Evolutionary conservation across 2,329 filamentous ascomycete genomes (phyloP).

Genomic region (Colletotrichum tropicale): DNA sequence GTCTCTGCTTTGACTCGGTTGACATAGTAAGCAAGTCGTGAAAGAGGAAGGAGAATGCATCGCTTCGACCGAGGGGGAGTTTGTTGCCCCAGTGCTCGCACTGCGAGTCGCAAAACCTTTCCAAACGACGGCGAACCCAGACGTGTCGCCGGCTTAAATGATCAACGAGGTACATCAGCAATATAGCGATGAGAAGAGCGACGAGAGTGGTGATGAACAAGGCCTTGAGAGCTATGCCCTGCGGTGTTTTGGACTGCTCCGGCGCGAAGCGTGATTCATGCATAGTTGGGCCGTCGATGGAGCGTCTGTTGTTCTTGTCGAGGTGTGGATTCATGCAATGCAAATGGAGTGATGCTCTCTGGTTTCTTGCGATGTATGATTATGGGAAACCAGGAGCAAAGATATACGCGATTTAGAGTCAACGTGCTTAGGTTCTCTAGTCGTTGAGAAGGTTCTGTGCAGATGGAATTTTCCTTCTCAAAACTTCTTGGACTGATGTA

Average conservation of each 20-base stretch:
- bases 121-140: neutral
- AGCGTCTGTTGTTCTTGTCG: neutral
- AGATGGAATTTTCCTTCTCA: neutral
- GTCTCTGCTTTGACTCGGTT: neutral
- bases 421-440: neutral
- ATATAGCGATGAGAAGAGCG: neutral
- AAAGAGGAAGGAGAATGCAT: neutral
- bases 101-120: neutral
- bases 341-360: too few relatives aligned
- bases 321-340: neutral
- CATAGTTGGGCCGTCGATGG: rapidly evolving
- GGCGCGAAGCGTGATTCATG: neutral
- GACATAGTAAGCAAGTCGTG: neutral
- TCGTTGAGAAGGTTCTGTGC: neutral
- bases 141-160: neutral
- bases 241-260: neutral
- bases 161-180: neutral
- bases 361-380: too few relatives aligned
- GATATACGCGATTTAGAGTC: neutral
- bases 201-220: neutral
- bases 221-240: neutral
- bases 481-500: neutral
- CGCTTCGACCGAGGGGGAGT: neutral
- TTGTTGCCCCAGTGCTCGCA: neutral
- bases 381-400: too few relatives aligned